These are phyloP conservation scores for Wallemia mellicola DNA, from an alignment of 1,284 basidiomycete species.

Conservation along the genomic window DNA sequence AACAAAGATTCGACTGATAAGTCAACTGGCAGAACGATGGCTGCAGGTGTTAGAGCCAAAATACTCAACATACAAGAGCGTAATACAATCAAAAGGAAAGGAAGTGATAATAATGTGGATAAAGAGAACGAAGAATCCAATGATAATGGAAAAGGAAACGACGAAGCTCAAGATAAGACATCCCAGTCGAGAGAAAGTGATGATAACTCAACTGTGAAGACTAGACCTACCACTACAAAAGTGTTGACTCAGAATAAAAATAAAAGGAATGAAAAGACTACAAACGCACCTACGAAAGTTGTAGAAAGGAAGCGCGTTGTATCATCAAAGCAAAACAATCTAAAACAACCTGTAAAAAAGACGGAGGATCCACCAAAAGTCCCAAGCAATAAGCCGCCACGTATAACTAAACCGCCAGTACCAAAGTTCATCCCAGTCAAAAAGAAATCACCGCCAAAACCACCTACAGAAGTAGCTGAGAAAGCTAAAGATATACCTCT, in stretches of 20 bases:
- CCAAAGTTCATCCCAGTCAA: background rate
- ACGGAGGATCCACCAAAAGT: no score
- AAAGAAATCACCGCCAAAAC: background rate
- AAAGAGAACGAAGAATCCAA: background rate
- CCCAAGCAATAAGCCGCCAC: background rate
- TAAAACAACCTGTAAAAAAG: no score
- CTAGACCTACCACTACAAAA: no score
- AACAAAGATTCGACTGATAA: background rate
- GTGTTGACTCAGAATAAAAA: background rate
- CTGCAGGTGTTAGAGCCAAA: background rate
- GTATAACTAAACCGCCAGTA: background rate
- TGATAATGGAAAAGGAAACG: background rate
- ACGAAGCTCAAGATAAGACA: background rate
- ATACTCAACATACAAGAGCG: background rate
- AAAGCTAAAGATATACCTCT: background rate
- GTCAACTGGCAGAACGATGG: background rate
- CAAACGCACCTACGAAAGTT: background rate
- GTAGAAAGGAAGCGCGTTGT: background rate
- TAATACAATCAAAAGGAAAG: background rate
- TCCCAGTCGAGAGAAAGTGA: background rate
- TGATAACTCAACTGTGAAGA: no score
- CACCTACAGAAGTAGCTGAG: background rate
- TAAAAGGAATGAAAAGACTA: background rate
- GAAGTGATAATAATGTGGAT: background rate
- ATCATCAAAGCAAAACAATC: no score